A percentile compares a stretch with the other conserved stretches of the same genome.
These are phyloP conservation scores for Cerioporus squamosus DNA, from an alignment of 1,284 basidiomycete species.

Conservation along the genomic window DNA sequence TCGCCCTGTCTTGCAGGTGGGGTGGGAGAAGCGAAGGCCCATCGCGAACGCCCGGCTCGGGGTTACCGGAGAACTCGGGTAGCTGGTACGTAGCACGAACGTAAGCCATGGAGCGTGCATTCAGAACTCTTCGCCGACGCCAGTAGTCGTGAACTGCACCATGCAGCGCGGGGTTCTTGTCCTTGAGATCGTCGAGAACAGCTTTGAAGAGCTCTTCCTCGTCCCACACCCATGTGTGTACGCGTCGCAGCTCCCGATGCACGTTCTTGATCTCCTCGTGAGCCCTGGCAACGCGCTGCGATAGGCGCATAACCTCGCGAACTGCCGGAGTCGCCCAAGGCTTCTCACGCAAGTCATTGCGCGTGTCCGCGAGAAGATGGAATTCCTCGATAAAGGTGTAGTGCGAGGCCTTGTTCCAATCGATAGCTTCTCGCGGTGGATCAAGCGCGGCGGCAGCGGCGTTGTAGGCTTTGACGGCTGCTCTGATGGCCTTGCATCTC, in stretches of 20 bases:
- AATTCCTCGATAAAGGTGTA: constrained; percentile 41
- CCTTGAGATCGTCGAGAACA: neutral
- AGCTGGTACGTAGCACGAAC: neutral
- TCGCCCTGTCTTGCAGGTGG: no score
- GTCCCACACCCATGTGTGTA: constrained; percentile 29
- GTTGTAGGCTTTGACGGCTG: constrained; percentile 33
- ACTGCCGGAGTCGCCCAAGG: constrained; percentile 35
- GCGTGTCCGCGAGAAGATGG: constrained; percentile 33
- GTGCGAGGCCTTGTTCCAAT: constrained; percentile 35
- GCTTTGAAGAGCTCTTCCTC: constrained; percentile 14
- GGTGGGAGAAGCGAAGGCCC: no score
- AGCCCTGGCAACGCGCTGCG: constrained; percentile 35
- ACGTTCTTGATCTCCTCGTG: constrained; percentile 37
- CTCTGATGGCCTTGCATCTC: constrained; percentile 28
- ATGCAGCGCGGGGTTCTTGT: neutral
- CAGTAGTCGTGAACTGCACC: constrained; percentile 3
- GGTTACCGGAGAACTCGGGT: no score
- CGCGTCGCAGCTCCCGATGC: constrained; percentile 35
- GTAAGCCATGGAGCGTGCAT: constrained; percentile 2
- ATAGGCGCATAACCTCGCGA: constrained; percentile 31
- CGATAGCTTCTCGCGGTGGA: constrained; percentile 29
- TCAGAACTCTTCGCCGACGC: constrained; percentile 2
- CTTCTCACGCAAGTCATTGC: constrained; percentile 17
- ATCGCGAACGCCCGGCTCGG: no score
- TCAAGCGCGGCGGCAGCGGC: constrained; percentile 23